These are phyloP conservation scores for Coprinopsis cinerea DNA, from an alignment of 768 basidiomycete genomes.

Conservation along the genomic window DNA sequence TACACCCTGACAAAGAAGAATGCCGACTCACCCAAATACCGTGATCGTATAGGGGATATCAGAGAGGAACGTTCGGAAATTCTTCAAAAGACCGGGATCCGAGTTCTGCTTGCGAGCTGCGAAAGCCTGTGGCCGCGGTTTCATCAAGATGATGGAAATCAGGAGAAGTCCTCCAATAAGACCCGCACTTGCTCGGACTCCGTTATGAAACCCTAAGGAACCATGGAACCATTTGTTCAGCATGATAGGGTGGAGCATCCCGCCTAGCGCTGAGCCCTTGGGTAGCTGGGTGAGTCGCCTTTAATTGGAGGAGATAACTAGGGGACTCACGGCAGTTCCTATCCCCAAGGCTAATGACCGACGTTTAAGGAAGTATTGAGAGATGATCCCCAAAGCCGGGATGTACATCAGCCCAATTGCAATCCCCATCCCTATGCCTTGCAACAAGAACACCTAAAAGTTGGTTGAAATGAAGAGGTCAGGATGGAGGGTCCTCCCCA, in stretches of 20 bases:
- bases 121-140: too few species aligned
- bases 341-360: constrained; percentile 30
- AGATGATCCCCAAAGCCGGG: constrained; percentile 34
- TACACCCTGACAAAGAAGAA: background rate
- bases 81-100: constrained; percentile 22
- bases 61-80: constrained; percentile 29
- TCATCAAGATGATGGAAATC: constrained; percentile 33
- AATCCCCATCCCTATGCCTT: constrained; percentile 44
- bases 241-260: constrained; percentile 56
- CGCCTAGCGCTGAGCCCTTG: constrained; percentile 52
- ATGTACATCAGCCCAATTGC: constrained; percentile 47
- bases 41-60: constrained; percentile 41
- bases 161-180: constrained; percentile 32
- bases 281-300: background rate
- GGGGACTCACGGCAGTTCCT: constrained; percentile 23
- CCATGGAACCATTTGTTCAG: constrained; percentile 49
- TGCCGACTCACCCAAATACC: constrained; percentile 28
- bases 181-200: constrained; percentile 44
- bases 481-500: background rate
- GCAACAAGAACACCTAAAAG: constrained; percentile 40
- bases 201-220: constrained; percentile 44
- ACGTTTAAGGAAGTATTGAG: constrained; percentile 32
- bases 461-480: too few species aligned
- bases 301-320: background rate
- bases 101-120: constrained; percentile 26